Evolutionary conservation across 2,329 filamentous ascomycete species (phyloP).

Genomic region (Talaromyces rugulosus): DNA sequence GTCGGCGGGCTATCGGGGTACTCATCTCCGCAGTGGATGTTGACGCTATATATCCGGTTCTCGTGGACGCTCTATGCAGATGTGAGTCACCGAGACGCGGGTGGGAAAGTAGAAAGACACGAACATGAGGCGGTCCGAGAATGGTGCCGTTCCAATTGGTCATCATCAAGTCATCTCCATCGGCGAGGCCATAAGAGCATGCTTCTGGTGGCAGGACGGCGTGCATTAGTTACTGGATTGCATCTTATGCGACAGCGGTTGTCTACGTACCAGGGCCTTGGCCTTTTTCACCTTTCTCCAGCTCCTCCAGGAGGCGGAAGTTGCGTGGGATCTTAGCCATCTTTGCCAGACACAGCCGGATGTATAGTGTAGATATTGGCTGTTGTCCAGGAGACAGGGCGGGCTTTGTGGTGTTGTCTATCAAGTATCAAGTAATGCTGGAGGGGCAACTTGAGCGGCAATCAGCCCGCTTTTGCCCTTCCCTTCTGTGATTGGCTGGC

Average conservation of each 20-base stretch:
- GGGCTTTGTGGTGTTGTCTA: background rate
- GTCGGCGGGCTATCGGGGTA: slow-evolving; percentile 88
- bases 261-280: slow-evolving; percentile 66
- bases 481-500: background rate
- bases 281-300: slow-evolving; percentile 98
- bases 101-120: slow-evolving; percentile 29
- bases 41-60: slow-evolving; percentile 97
- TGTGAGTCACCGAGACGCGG: slow-evolving; percentile 1
- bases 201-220: slow-evolving; percentile 59
- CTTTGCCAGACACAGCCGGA: slow-evolving; percentile 36
- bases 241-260: background rate
- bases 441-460: slow-evolving; percentile 7
- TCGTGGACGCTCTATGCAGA: slow-evolving; percentile 76
- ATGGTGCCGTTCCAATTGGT: slow-evolving; percentile 99
- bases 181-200: slow-evolving; percentile 92
- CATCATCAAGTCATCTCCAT: slow-evolving; percentile 93
- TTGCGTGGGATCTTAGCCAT: slow-evolving; percentile 83
- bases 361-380: background rate
- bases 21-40: slow-evolving; percentile 85
- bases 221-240: background rate
- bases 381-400: background rate
- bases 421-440: slow-evolving; percentile 3
- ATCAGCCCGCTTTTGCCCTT: background rate
- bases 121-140: slow-evolving; percentile 88
- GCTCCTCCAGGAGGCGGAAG: slow-evolving; percentile 92